Base-by-base conservation (phyloP, 805 yeast genomes). In the Sugiyamaella floridensis region DNA sequence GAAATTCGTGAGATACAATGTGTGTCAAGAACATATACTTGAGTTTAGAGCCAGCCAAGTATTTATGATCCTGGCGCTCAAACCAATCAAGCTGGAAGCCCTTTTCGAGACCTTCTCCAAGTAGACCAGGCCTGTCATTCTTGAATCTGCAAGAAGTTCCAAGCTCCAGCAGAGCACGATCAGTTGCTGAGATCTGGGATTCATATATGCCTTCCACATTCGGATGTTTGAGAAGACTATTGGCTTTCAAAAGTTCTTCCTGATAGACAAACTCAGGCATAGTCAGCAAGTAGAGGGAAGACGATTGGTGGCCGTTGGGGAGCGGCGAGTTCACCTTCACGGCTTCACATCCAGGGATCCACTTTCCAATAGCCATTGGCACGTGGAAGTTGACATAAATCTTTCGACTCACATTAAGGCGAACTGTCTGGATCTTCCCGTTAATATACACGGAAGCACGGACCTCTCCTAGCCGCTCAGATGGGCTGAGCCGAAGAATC, bases 91-190 rank as follows among this genome's bases (percentile, higher is more conserved):
- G 63, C 12, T 85, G 80, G 67, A 95, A 95, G 0, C 99, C 99
- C 54, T 78, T 77, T 60, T 87, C 89, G 53, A 93, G 71, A 28
- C 97, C 95, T 61, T 78, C 80, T 7, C 97, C 95, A 9, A 95
- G 71, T 0, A 89, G 81, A 8, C 97, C 97, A n/a, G 87, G 78
- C 51, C 78, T 75, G 1, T 80, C 72, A 45, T 84, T 83, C 57
- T 82, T 87, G 57, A 90, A 84, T 14, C 75, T 75, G 18, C 90
- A 85, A 14, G 80, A 74, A 20, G 82, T 74, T 2, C 99, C 98
- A 15, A 93, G 70, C 32, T 84, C 85, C 58, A 93, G 78, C 44
- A 89, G 77, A 0, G 89, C 89, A 47, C 97, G 72, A 55, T 89
- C 92, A 3, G 77, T 71, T 0, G 88, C 67, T 8, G 73, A 74